Base-by-base conservation (phyloP, 2,329 filamentous ascomycete species). In the Chaetomiaceae sp. region DNA sequence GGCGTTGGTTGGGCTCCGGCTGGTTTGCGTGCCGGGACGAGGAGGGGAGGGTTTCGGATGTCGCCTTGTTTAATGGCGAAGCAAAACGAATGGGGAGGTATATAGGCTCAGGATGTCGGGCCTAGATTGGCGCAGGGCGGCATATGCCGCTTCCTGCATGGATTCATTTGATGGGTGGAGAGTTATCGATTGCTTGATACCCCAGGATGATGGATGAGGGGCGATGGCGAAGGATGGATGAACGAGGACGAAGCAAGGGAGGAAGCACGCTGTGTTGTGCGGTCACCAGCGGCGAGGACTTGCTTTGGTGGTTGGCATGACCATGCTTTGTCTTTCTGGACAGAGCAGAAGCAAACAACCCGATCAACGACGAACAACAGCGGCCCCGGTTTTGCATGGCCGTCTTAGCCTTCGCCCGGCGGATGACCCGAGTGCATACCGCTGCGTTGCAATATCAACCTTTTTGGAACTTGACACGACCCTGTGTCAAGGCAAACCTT, bases 381-480 rank as follows among this genome's bases (percentile, higher is more conserved):
- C 35, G 30, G 10, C 20, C 21, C 33, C 37, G 20, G 30, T 16
- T 38, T 13, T n/a, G 14, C 25, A 20, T n/a, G 12, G 30, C 42
- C 35, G 43, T 48, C 35, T 44, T 21, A 40, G 50, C 53, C 53
- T 50, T 55, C 46, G 53, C 35, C 48, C 44, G 55, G 55, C 47
- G 42, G 48, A 48, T 48, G 48, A 40, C n/a, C 21, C 21, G 10
- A 10, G 20, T 20, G 16, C 27, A 20, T 4, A 20, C 27, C 33
- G 14, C 19, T 38, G 27, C 23, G 8, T n/a, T 19, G n/a, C 17
- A 7, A 23, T 19, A 10, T 17, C 50, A 17, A 44, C 20, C 19
- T 50, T 53, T n/a, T 53, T 53, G 48, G 50, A 49, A 16, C 41
- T 30, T 33, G 48, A 27, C 50, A 37, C 30, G 12, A n/a, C 16